These are phyloP conservation scores for Quercus agrifolia DNA, from an alignment of 306 rosid species.

Conservation along the genomic window DNA sequence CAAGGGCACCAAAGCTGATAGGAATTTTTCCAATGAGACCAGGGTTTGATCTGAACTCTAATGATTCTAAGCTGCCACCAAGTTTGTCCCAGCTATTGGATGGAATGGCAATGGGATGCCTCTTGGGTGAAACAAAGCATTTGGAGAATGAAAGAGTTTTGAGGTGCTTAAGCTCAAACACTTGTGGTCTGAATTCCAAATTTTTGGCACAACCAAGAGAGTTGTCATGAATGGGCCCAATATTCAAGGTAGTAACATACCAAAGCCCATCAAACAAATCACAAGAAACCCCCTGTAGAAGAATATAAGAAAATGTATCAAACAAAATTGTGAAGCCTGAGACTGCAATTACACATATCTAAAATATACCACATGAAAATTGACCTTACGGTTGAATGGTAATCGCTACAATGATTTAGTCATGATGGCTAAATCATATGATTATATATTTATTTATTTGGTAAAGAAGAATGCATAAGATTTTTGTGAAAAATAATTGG, in stretches of 20 bases:
- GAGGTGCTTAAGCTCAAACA: slow-evolving; percentile 67
- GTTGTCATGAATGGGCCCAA: slow-evolving; percentile 85
- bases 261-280: slow-evolving; percentile 76
- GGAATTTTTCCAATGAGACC: slow-evolving; percentile 71
- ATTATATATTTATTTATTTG: too few species aligned
- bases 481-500: too few species aligned
- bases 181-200: slow-evolving; percentile 46
- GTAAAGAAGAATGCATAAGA: too few species aligned
- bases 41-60: slow-evolving; percentile 72
- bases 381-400: background rate
- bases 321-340: background rate
- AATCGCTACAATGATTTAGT: too few species aligned
- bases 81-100: slow-evolving; percentile 61
- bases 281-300: slow-evolving; percentile 86
- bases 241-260: slow-evolving; percentile 68
- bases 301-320: slow-evolving; percentile 15
- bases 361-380: background rate
- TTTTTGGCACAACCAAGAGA: slow-evolving; percentile 57
- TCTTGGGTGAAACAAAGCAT: slow-evolving; percentile 55
- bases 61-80: slow-evolving; percentile 55
- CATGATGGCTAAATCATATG: too few species aligned
- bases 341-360: background rate
- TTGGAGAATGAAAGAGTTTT: slow-evolving; percentile 65
- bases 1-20: slow-evolving; percentile 43
- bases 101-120: slow-evolving; percentile 49